Base-by-base conservation (phyloP, 108 stramenopile species). In the Cyclotella baltica region DNA sequence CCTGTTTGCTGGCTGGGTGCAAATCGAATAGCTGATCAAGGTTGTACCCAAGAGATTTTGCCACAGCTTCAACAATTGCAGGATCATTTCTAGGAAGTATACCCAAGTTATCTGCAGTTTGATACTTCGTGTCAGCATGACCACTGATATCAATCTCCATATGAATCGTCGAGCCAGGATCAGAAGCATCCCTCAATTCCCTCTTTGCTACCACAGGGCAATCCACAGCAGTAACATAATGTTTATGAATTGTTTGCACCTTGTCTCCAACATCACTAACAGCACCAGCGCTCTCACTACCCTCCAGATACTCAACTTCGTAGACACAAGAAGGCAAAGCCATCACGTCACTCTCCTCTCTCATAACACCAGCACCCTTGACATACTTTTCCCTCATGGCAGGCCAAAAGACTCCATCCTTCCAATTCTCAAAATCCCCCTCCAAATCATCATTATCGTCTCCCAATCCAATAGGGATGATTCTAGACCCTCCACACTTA, bases 341-440 rank as follows among this genome's bases (percentile, higher is more conserved):
- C 6, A 35, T 36, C 1, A 36, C 31, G 0, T 68, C 70, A 13
- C 62, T 46, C 19, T 64, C 80, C 5, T 67, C 36, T 50, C 56
- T 73, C 16, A 16, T 33, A 16, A 53, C 61, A n/a, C 37, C 71
- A 10, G 27, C 75, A 30, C 74, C 73, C 34, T 73, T 70, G 31
- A 85, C 57, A 65, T 88, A 91, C 37, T 70, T 56, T 31, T 87
- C 72, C 43, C 72, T 80, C 50, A 98, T 43, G 15, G 86, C 50
- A 10, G 86, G 77, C 95, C 96, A 97, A 47, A 99, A 65, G 0
- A 72, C 52, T 6, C 47, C 61, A 31, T 97, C 96, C 73, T 93
- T 98, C 99, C 99, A 99, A 1, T 62, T 88, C 75, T 98, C 99
- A 62, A 98, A 98, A 74, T 99, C 99, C 0, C 89, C 95, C 86